These are phyloP conservation scores for Gracilaria vermiculophylla DNA, from an alignment of 23 red algal species.

Conservation along the genomic window DNA sequence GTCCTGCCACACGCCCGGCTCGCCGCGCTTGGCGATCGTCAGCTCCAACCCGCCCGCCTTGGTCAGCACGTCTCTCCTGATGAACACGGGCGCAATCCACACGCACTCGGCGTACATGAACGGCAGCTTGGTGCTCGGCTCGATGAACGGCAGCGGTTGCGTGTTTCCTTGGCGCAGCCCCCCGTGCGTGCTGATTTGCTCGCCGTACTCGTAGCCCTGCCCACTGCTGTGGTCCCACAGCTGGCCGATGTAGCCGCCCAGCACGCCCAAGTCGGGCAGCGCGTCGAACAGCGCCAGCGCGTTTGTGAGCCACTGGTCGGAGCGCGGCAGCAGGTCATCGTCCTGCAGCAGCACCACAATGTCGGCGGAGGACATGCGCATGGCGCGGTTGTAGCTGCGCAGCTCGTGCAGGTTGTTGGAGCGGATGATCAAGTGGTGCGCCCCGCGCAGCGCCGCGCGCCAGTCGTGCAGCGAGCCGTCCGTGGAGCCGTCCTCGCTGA, in stretches of 20 bases:
- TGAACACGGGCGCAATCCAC: conserved; percentile 70
- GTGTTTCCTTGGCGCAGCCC: conserved; percentile 54
- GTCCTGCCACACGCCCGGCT: conserved; percentile 80
- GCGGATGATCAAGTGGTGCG: conserved; percentile 58
- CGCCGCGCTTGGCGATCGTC: conserved; percentile 50
- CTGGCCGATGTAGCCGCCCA: conserved; percentile 74
- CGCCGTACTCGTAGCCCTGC: conserved; percentile 60
- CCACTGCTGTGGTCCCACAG: conserved; percentile 64
- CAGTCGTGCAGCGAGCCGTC: conserved; percentile 76
- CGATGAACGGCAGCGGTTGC: conserved; percentile 44
- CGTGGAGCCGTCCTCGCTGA: conserved; percentile 73
- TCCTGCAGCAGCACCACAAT: conserved; percentile 74
- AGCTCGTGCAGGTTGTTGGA: conserved; percentile 77
- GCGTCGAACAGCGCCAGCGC: conserved; percentile 56
- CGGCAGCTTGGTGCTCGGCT: conserved; percentile 55
- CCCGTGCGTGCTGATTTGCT: conserved; percentile 57
- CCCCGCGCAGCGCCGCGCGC: conserved; percentile 40
- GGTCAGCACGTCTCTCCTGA: conserved; percentile 31
- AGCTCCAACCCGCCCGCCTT: conserved; percentile 66
- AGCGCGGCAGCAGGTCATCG: conserved; percentile 56
- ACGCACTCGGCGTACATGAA: conserved; percentile 84
- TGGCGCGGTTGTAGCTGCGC: conserved; percentile 75
- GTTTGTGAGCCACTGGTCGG: conserved; percentile 59
- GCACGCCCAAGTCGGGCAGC: conserved; percentile 61
- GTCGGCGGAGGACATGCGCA: conserved; percentile 73